Evolutionary conservation across 768 basidiomycete genomes (phyloP).

Genomic region (Steccherinum ochraceum): DNA sequence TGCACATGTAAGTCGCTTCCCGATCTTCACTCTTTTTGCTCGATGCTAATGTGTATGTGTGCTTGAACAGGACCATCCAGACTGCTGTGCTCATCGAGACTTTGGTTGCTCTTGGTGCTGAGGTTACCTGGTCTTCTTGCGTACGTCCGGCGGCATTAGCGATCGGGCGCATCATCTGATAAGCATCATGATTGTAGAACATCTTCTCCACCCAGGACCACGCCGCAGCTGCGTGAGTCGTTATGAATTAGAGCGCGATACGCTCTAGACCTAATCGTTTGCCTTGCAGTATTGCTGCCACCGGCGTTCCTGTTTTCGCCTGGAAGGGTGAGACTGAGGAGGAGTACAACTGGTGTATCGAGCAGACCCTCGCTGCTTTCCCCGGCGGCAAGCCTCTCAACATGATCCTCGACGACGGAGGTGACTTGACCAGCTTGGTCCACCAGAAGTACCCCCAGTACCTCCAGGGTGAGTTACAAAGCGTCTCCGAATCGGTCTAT

Average conservation of each 20-base stretch:
- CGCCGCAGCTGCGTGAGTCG: conserved; percentile 87
- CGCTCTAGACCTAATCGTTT: no score
- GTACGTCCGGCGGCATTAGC: conserved; percentile 37
- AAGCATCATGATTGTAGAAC: conserved; percentile 51
- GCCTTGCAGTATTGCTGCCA: conserved; percentile 78
- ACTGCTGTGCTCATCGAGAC: conserved; percentile 99
- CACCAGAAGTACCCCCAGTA: conserved; percentile 96
- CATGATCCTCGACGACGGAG: conserved; percentile 99
- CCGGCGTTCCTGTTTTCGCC: conserved; percentile 96
- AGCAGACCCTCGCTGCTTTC: conserved; percentile 92
- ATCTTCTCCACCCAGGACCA: conserved; percentile 99
- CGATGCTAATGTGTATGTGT: background rate
- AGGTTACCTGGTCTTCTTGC: conserved; percentile 98
- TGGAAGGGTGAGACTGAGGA: conserved; percentile 99
- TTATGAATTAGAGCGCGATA: no score
- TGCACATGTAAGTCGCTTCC: conserved; percentile 72
- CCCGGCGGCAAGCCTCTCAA: conserved; percentile 77
- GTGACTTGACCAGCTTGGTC: conserved; percentile 90
- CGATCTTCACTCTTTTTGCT: background rate
- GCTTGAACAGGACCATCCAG: conserved; percentile 79
- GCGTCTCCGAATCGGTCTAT: conserved; percentile 3
- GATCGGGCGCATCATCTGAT: background rate
- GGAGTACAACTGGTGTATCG: conserved; percentile 97
- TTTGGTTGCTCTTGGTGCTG: conserved; percentile 88
- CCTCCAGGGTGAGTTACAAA: conserved; percentile 49